phyloP scores from a whole-genome alignment of 129 eudicot species.

The Chrysanthemum seticuspe region DNA sequence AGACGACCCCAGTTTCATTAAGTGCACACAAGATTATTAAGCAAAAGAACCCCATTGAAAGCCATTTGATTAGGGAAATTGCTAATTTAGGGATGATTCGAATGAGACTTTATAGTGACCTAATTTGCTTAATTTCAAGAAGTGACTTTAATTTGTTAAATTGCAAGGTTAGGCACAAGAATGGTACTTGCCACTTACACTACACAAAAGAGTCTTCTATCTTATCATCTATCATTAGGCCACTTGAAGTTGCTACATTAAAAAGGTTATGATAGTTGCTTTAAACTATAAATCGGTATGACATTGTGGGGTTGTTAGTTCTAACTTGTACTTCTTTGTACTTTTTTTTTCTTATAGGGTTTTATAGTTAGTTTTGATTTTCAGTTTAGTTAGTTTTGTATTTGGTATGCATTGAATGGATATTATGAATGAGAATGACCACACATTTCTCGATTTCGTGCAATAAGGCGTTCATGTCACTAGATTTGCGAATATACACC shows the following conservation, averaged over 20 bases:
- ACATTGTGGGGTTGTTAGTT: neutral
- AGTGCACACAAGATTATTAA: conserved; percentile 19
- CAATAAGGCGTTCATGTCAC: too few species aligned
- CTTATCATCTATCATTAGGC: conserved; percentile 5
- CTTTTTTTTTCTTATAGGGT: neutral
- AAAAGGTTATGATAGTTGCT: conserved; percentile 9
- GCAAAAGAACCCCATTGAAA: conserved; percentile 23
- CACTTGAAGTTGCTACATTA: conserved; percentile 11
- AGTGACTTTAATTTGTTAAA: conserved; percentile 17
- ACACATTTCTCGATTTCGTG: too few species aligned
- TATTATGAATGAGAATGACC: too few species aligned
- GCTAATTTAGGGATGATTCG: conserved; percentile 16
- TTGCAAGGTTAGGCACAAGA: conserved; percentile 28
- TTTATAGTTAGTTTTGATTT: neutral
- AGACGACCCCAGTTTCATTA: neutral
- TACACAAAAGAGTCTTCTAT: conserved; percentile 26
- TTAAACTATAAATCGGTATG: conserved; percentile 1
- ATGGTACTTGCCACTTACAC: conserved; percentile 26
- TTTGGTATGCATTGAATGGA: too few species aligned
- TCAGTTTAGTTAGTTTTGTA: too few species aligned
- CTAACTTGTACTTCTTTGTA: neutral
- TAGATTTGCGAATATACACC: too few species aligned
- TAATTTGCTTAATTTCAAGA: conserved; percentile 20
- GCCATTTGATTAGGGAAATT: conserved; percentile 8
- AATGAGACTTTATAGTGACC: conserved; percentile 26